Percentiles rank a stretch among this genome's conserved stretches.
Evolutionary conservation across 2,329 filamentous ascomycete species (phyloP).

Genomic region (Zasmidium cellare): DNA sequence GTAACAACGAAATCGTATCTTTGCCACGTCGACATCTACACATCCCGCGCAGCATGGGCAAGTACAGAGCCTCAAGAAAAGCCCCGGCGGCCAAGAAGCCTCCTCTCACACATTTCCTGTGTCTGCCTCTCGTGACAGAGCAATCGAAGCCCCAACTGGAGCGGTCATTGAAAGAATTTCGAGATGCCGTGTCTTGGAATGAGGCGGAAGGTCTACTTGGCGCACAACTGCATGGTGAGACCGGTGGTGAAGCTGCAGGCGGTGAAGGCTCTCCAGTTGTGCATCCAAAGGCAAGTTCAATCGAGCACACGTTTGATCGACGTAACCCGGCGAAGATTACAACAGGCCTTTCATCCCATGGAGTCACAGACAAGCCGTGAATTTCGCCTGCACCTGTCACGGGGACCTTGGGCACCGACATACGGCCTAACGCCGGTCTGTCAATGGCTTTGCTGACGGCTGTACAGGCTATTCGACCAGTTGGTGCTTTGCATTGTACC

Average conservation of each 20-base stretch:
- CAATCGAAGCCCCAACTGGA: conserved; percentile 65
- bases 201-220: neutral
- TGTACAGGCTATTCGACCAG: conserved; percentile 61
- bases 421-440: too few species aligned
- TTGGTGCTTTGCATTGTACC: conserved; percentile 81
- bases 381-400: too few species aligned
- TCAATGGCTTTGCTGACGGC: neutral
- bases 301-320: too few species aligned
- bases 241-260: neutral
- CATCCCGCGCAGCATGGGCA: neutral
- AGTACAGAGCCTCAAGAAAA: conserved; percentile 8
- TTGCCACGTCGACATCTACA: neutral
- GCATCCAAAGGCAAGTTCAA: conserved; percentile 34
- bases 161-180: conserved; percentile 62
- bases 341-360: too few species aligned
- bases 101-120: conserved; percentile 71
- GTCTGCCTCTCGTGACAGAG: conserved; percentile 67
- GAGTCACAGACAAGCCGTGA: too few species aligned
- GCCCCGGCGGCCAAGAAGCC: conserved; percentile 37
- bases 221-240: neutral
- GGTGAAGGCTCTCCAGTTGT: conserved; percentile 9
- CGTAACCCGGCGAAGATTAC: too few species aligned
- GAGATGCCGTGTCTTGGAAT: conserved; percentile 50
- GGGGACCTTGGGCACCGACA: too few species aligned
- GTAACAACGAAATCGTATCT: neutral